These are phyloP conservation scores for Populus hybrid DNA, from an alignment of 441 rosid genomes.

Conservation along the genomic window DNA sequence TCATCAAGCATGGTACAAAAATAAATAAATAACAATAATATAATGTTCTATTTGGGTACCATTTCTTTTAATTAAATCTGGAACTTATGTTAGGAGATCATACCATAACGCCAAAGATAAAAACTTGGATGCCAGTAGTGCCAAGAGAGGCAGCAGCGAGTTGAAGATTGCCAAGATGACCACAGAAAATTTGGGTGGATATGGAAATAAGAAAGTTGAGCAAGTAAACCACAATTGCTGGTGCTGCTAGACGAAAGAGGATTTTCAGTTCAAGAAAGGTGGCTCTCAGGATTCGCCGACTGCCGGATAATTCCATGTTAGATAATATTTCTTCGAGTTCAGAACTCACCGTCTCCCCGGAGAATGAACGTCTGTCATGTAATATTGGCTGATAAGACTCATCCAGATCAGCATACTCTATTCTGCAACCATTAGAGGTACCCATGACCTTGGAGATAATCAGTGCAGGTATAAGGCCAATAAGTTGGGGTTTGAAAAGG, in stretches of 20 bases:
- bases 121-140: constrained; percentile 34
- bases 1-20: too few relatives aligned
- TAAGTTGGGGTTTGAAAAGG: too few relatives aligned
- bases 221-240: constrained; percentile 51
- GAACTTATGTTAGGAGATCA: too few relatives aligned
- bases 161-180: constrained; percentile 44
- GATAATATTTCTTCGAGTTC: constrained; percentile 51
- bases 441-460: too few relatives aligned
- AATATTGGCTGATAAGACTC: too few relatives aligned
- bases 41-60: too few relatives aligned
- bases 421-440: too few relatives aligned
- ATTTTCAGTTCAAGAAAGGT: constrained; percentile 45
- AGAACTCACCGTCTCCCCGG: constrained; percentile 21
- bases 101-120: constrained; percentile 70
- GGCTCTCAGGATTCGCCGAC: constrained; percentile 40
- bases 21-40: too few relatives aligned
- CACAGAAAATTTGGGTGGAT: constrained; percentile 49
- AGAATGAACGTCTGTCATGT: too few relatives aligned
- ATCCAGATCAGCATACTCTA: too few relatives aligned
- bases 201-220: constrained; percentile 47
- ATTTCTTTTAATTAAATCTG: too few relatives aligned
- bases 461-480: too few relatives aligned
- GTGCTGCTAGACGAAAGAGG: constrained; percentile 53
- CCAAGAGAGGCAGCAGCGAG: constrained; percentile 36
- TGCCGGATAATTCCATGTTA: constrained; percentile 22